Evolutionary conservation across 176 grass and related monocot species (phyloP), one percentile per base, ranked within the genome.

Genomic region (Avena sativa): DNA sequence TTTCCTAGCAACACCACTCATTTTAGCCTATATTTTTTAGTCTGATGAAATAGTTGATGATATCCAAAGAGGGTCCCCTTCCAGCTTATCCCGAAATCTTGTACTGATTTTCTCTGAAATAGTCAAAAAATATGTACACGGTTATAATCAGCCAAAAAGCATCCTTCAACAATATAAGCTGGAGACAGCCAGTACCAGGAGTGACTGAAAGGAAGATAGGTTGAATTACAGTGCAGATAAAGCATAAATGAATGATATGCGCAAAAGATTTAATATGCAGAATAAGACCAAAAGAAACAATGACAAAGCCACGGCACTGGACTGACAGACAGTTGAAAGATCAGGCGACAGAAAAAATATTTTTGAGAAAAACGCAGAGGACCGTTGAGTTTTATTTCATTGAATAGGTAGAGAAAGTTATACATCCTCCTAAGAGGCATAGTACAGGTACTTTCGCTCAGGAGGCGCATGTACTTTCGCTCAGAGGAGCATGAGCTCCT

Each of bases 1-100:
- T 81, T 74, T 93, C 87, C 91, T 93, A 81, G 59, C 36, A 58
- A 84, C 88, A 68, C 88, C 83, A 84, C 79, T 66, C 94, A 95
- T 95, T 87, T 60, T 76, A 74, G 52, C 16, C 71, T 77, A 85
- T 78, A 44, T 80, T 84, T 81, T 83, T 23, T 55, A 88, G 60
- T 59, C 57, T 84, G 3, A 84, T 30, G 17, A 79, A 60, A 65
- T 50, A 47, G 5, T 26, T 26, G 14, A 65, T 63, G 6, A 58
- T 20, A 79, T 85, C 66, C 79, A 59, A 66, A 60, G 58, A 40
- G 77, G 21, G 8, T 79, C 28, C 59, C 72, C 64, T 78, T 60
- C 69, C 55, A 73, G 66, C 58, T 86, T 86, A 58, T 13, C 17
- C 67, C 51, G 62, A 76, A 80, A 73, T 20, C 15, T 30, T 79